Evolutionary conservation across 768 basidiomycete genomes (phyloP), one percentile per base, ranked within the genome.

Genomic region (Chiua virens): DNA sequence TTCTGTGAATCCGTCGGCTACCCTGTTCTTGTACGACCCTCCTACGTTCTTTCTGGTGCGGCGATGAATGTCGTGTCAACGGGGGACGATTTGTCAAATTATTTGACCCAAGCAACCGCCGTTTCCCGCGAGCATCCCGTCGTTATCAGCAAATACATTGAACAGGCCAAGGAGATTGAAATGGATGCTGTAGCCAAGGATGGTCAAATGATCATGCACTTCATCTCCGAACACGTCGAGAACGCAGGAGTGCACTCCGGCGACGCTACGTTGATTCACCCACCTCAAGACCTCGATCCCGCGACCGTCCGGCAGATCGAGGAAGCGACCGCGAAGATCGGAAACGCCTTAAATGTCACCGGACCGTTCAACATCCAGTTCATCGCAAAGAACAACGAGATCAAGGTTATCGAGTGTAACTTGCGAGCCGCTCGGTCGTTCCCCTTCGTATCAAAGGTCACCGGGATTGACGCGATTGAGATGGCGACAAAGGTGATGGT

Each of bases 321-420:
- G 69, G 91, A 94, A 64, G 97, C 97, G 8, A 98, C 96, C 1
- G 87, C 85, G 37, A 99, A 98, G 79, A 98, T 99, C 55, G 97
- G 93, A 27, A 90, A 94, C 52, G 96, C 97, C 14, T 82, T 99
- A 51, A 97, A 98, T 66, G 95, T 98, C 41, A 98, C 96, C 6
- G 97, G 96, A 7, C 96, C 96, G 1, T 98, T 89, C 83, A 99
- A 99, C 68, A 99, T 99, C 66, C 96, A 99, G 75, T 98, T 99
- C 74, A 98, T 99, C 61, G 96, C 96, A 45, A 99, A 99, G 82
- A 90, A 99, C 75, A 98, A 98, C 75, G 96, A 98, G 72, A 98
- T 99, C 79, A 99, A 99, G 79, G 96, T 99, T 62, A 99, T 99
- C 69, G 96, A 99, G 71, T 98, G 96, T 73, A 99, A 99, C 73